phyloP scores from a whole-genome alignment of 208 protist genomes.

The Novymonas esmeraldas region DNA sequence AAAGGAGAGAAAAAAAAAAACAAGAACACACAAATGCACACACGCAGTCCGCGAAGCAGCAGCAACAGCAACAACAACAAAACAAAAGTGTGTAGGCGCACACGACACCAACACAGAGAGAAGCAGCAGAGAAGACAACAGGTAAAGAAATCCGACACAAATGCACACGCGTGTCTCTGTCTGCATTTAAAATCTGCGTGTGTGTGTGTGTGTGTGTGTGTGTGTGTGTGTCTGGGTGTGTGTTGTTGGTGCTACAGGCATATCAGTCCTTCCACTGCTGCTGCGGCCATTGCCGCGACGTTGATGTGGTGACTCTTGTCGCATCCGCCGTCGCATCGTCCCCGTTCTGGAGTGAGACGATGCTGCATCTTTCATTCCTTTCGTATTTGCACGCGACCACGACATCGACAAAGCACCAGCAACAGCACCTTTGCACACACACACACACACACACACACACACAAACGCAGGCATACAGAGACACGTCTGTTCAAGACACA shows the following conservation, averaged over 20 bases:
- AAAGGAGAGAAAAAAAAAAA: conserved; percentile 13
- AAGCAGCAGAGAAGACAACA: background rate
- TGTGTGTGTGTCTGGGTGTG: background rate
- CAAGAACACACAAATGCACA: background rate
- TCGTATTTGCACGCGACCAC: too few relatives aligned
- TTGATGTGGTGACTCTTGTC: too few relatives aligned
- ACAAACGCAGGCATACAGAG: background rate
- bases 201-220: background rate
- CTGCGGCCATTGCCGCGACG: too few relatives aligned
- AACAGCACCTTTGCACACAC: background rate
- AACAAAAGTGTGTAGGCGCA: too few relatives aligned
- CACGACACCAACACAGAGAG: background rate
- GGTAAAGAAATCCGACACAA: background rate
- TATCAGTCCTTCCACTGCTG: too few relatives aligned
- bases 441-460: conserved; percentile 6
- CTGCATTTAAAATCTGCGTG: background rate
- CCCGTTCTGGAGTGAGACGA: too few relatives aligned
- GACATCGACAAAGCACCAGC: background rate
- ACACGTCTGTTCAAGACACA: conserved; percentile 7
- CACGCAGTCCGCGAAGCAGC: conserved; percentile 11
- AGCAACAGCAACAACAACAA: conserved; percentile 16
- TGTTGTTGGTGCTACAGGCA: background rate
- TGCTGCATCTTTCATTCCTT: too few relatives aligned
- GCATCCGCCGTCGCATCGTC: too few relatives aligned
- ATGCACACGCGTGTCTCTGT: background rate